Evolutionary conservation across 257 asterid genomes (phyloP).

Genomic region (Verbena officinalis): DNA sequence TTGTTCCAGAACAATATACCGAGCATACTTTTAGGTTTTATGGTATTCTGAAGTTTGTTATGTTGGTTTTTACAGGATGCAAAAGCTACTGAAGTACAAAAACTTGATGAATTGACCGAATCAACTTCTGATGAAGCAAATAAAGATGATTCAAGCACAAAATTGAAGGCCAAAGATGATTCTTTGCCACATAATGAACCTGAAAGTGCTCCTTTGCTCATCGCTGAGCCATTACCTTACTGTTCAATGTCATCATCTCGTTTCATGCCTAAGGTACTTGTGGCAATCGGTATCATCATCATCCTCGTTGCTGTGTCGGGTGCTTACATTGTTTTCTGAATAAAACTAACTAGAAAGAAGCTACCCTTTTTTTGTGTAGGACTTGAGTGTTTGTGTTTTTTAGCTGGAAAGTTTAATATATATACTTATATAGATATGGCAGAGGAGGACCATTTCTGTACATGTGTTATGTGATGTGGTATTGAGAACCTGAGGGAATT

Average conservation of each 20-base stretch:
- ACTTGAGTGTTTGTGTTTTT: constrained; percentile 24
- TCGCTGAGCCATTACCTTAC: constrained; percentile 23
- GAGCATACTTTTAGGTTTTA: too few relatives aligned
- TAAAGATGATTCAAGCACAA: constrained; percentile 25
- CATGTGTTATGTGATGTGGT: constrained; percentile 25
- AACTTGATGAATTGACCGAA: constrained; percentile 32
- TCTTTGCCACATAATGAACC: constrained; percentile 9
- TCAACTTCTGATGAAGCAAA: constrained; percentile 20
- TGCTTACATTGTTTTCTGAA: constrained; percentile 33
- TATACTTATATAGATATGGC: neutral
- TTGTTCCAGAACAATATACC: too few relatives aligned
- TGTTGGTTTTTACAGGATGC: constrained; percentile 53
- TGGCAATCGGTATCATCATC: constrained; percentile 43
- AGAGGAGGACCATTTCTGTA: constrained; percentile 20
- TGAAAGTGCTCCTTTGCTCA: constrained; percentile 17
- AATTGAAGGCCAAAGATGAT: constrained; percentile 2
- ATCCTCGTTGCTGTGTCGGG: constrained; percentile 47
- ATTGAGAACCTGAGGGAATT: neutral
- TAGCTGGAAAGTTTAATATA: constrained; percentile 32
- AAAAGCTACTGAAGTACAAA: constrained; percentile 19
- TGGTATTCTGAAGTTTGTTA: neutral
- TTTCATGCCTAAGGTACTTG: constrained; percentile 49
- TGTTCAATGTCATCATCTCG: constrained; percentile 27
- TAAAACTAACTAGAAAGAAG: constrained; percentile 13
- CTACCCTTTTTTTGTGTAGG: constrained; percentile 23